Conservation (phyloP, 2,329 filamentous ascomycete genomes). For the Calonectria naviculata region DNA sequence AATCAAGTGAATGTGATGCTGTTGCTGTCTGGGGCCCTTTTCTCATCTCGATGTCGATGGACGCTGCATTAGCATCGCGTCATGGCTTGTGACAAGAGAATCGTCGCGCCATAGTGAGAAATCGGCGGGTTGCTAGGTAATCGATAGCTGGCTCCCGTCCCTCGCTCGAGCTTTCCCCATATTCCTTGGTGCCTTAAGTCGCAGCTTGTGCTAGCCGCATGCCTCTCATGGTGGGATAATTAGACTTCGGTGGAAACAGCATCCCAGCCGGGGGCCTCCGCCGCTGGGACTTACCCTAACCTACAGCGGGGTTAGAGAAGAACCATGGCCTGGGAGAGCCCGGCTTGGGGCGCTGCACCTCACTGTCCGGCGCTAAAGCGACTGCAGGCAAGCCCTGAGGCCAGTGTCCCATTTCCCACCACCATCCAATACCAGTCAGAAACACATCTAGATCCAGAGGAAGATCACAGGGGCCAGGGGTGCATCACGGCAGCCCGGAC, state of each 20-base stretch:
- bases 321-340: neutral
- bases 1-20: neutral
- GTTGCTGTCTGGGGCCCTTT: neutral
- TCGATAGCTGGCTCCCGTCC: conserved; percentile 2
- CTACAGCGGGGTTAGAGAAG: conserved; percentile 5
- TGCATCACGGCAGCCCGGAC: neutral
- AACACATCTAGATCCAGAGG: neutral
- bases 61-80: neutral
- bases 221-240: neutral
- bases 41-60: neutral
- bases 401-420: neutral
- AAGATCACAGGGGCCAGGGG: conserved; percentile 19
- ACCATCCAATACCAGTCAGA: neutral
- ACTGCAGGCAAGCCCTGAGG: neutral
- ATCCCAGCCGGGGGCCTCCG: neutral
- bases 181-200: neutral
- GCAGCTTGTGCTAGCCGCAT: neutral
- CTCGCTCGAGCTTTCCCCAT: neutral
- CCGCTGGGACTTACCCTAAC: conserved; percentile 4
- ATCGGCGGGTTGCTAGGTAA: neutral
- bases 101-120: neutral
- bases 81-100: neutral
- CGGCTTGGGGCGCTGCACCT: neutral
- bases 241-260: neutral
- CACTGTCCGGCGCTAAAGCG: neutral